Evolutionary conservation across 192 early-diverging fungal species (phyloP).

Genomic region (Chytriomyces sp.): DNA sequence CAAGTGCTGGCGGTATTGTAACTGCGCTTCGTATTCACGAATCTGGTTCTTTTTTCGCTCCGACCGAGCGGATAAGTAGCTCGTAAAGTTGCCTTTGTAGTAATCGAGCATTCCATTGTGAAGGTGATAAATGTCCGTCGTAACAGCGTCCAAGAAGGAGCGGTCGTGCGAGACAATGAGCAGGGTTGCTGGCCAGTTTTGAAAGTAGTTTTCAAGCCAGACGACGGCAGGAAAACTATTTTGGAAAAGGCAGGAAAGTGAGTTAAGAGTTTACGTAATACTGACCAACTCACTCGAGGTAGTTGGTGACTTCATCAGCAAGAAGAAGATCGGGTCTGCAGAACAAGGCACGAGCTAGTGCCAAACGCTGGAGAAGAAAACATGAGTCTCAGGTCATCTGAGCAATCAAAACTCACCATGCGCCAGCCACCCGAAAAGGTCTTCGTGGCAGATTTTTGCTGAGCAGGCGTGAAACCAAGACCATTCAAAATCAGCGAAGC

Average conservation of each 20-base stretch:
- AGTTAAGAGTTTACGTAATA: neutral
- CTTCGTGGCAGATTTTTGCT: constrained; percentile 66
- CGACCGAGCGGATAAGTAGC: constrained; percentile 85
- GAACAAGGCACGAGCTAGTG: constrained; percentile 81
- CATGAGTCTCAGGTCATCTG: constrained; percentile 72
- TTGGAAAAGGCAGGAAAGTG: constrained; percentile 4
- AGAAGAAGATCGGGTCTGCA: constrained; percentile 81
- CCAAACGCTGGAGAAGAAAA: constrained; percentile 50
- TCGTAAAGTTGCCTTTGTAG: constrained; percentile 93
- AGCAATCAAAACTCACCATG: constrained; percentile 55
- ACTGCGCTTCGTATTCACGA: constrained; percentile 95
- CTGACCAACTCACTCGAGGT: constrained; percentile 45
- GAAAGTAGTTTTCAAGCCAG: constrained; percentile 94
- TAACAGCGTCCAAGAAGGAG: constrained; percentile 93
- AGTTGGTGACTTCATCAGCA: constrained; percentile 78
- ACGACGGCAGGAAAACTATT: constrained; percentile 88
- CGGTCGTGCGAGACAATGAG: constrained; percentile 98
- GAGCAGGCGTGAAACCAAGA: constrained; percentile 70
- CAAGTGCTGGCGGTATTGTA: constrained; percentile 90
- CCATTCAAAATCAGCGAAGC: constrained; percentile 62
- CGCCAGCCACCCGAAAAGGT: constrained; percentile 81
- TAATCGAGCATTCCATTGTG: constrained; percentile 91
- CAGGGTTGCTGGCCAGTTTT: constrained; percentile 87
- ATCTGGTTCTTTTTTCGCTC: constrained; percentile 90
- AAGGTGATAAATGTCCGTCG: constrained; percentile 96